Evolutionary conservation across 2,329 filamentous ascomycete species (phyloP), one percentile per base, ranked within the genome.

Genomic region (Nothomitra cinnamomea): DNA sequence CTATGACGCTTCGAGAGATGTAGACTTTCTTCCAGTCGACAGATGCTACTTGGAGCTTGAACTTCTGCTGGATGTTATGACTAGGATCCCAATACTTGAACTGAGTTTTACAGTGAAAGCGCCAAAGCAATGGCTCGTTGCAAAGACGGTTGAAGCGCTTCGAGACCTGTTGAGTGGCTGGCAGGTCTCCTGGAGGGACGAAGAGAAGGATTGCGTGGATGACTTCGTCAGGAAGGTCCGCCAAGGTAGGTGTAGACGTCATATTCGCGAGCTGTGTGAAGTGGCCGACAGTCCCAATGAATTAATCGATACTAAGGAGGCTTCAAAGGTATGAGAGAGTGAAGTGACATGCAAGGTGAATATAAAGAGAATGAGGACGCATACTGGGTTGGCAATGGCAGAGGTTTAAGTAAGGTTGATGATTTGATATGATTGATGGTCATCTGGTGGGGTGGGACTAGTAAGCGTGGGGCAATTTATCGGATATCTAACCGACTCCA

Each of bases 101-200:
- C 54, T 73, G 70, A 36, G 68, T 67, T 53, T 70, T 67, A 66
- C 92, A 96, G 64, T 90, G 79, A 60, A 77, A 69, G 57, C 80
- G 81, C 90, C 92, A 96, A 53, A 95, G 72, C 24, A 89, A 70
- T 6, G 82, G 79, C 55, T 87, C 83, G 59, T 81, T 79, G 40
- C 80, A 76, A 54, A 94, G 70, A 49, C 72, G 71, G 60, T 79
- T 71, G 60, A 90, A 75, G 55, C 79, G 78, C 59, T 71, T 78
- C 21, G 78, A 86, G 10, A 83, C 72, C 24, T 71, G 59, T 75
- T 82, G 62, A 67, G 78, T 63, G 69, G 72, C 67, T 43, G 75
- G 65, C 32, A 77, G 69, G 40, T 71, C 71, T 45, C 60, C 60
- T 7, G 77, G 73, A 50, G 73, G 69, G 51, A 79, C 70, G 62